Base-by-base conservation (phyloP, 768 basidiomycete genomes). In the Sporobolomyces roseus region DNA sequence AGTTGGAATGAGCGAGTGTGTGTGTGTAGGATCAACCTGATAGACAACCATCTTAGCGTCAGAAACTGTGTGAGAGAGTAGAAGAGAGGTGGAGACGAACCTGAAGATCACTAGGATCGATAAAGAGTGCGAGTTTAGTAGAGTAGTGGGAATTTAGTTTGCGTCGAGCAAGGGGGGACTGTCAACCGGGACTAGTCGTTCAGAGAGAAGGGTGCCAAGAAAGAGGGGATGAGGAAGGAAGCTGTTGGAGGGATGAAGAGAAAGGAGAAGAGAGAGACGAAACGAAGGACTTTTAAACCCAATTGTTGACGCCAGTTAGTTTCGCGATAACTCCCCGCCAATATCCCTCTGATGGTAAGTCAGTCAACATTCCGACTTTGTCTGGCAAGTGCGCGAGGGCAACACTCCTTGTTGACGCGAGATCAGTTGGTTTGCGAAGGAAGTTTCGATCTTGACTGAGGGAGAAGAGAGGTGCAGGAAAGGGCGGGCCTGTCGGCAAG, bases 111-210 rank as follows among this genome's bases (percentile, higher is more conserved):
- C 62, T 48, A 30, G 62, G 62, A 63, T 55, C 62, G 62, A 48
- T 25, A 45, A 43, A 27, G 3, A 38, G n/a, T 52, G 8, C 41
- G 38, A 33, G 29, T 21, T 23, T 23, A 19, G 21, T 30, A 3
- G 30, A 14, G 45, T 16, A 29, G 41, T 59, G 14, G n/a, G 29
- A 17, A 41, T 41, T n/a, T n/a, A n/a, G n/a, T n/a, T 54, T 56
- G 55, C 46, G 33, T 65, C 46, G 51, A 53, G 45, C 46, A 38
- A 3, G 55, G 55, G 48, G 33, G 60, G 61, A 59, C 38, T 48
- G 66, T 67, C 66, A 67, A 59, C 66, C 53, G 66, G 66, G 61
- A 9, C 60, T 45, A 55, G 52, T 61, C 63, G 63, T 49, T 49
- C 36, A 38, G 45, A 43, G 21, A 19, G n/a, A 38, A 33, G 63